A percentile compares a stretch with the other conserved stretches of the same genome.
These are phyloP conservation scores for Penicillium taxi DNA, from an alignment of 495 filamentous ascomycete genomes.

Conservation along the genomic window DNA sequence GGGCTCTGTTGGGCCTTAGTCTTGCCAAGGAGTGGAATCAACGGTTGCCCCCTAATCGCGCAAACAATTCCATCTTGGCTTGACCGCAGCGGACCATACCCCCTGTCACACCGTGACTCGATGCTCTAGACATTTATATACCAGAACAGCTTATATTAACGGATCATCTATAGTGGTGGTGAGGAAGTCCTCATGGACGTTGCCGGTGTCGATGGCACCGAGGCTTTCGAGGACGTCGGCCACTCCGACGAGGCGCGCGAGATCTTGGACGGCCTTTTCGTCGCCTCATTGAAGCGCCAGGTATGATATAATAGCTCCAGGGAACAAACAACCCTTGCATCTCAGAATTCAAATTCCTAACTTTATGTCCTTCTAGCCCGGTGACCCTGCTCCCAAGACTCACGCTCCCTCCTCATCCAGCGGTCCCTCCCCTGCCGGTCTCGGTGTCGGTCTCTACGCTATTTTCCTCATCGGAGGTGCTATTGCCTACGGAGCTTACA, in stretches of 20 bases:
- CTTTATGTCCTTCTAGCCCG: constrained; percentile 48
- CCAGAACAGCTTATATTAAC: too few species aligned
- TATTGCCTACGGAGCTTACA: constrained; percentile 74
- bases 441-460: constrained; percentile 78
- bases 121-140: too few species aligned
- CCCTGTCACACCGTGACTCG: too few species aligned
- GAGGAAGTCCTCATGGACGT: constrained; percentile 98
- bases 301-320: too few species aligned
- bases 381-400: constrained; percentile 71
- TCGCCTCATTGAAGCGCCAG: constrained; percentile 78
- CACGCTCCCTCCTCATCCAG: constrained; percentile 44
- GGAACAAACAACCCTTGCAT: too few species aligned
- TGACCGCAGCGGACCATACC: too few species aligned
- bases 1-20: not conserved
- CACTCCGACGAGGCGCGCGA: constrained; percentile 98
- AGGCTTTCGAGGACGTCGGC: constrained; percentile 98
- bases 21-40: too few species aligned
- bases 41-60: too few species aligned
- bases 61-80: too few species aligned
- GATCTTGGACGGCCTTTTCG: constrained; percentile 71
- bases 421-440: constrained; percentile 45
- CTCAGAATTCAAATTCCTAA: too few species aligned
- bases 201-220: constrained; percentile 91
- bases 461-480: constrained; percentile 69
- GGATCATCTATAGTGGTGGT: constrained; percentile 60